Evolutionary conservation across 108 stramenopile genomes (phyloP), one percentile per base, ranked within the genome.

Genomic region (Asterionellopsis glacialis): DNA sequence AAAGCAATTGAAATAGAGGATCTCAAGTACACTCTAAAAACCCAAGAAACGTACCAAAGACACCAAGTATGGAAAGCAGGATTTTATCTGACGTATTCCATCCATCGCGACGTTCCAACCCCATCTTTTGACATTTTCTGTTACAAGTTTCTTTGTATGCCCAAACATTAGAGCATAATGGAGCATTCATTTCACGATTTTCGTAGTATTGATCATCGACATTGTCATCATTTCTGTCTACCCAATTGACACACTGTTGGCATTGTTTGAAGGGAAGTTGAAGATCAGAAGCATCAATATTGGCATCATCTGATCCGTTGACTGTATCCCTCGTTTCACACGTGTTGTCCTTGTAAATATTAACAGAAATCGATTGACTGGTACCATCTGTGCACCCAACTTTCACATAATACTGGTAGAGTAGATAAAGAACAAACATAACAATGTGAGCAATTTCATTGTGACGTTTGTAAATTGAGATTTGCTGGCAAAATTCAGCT

Each of bases 31-130:
- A 5, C 33, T 33, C 7, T 33, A 2, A 2, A 33, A 2, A 33
- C 2, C 33, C 7, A 33, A 33, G 5, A 33, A 33, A 73, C 76
- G 72, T 58, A 61, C 83, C 84, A 70, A 93, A 93, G 12, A 82
- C 10, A 61, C 69, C 74, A 23, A 93, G 63, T 61, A 89, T 69
- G 11, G 69, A 68, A 45, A 93, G 64, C 57, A 93, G 55, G n/a
- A 89, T 68, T 72, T 87, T 81, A 56, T 93, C 91, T 13, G 88
- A 73, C 45, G 71, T 70, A 57, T 85, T 81, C 88, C 88, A 93
- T 18, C 86, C 84, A 10, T 83, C 83, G 50, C 57, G 72, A 16
- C 39, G 41, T 45, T 80, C 78, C 42, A 72, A 44, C 2, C 77
- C 83, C 43, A 63, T 69, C 25, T 61, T 48, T 53, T 83, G 77